phyloP scores from a whole-genome alignment of 345 rosid species.

The Euphorbia lathyris region DNA sequence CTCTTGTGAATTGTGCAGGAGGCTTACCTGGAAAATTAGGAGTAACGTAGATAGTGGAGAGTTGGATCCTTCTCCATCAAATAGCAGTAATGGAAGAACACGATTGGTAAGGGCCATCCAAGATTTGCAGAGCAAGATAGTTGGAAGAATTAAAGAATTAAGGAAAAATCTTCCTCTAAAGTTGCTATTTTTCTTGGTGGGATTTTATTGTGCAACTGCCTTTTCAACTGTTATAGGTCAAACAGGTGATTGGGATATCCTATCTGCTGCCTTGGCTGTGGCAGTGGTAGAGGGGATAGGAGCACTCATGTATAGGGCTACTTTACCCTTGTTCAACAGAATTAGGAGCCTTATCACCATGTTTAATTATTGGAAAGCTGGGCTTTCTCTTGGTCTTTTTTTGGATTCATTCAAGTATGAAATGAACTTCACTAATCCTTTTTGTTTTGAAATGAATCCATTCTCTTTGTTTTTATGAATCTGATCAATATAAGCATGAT shows the following conservation, averaged over 20 bases:
- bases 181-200: constrained; percentile 77
- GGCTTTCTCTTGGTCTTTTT: constrained; percentile 87
- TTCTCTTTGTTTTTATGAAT: background rate
- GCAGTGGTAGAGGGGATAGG: constrained; percentile 81
- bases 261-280: constrained; percentile 84
- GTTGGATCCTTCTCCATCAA: constrained; percentile 57
- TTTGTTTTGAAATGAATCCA: constrained; percentile 19
- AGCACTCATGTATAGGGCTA: constrained; percentile 76
- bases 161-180: constrained; percentile 69
- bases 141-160: constrained; percentile 49
- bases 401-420: constrained; percentile 89
- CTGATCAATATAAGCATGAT: background rate
- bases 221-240: constrained; percentile 87
- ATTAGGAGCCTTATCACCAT: constrained; percentile 53
- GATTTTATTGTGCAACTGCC: constrained; percentile 87
- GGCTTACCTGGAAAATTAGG: constrained; percentile 47
- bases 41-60: constrained; percentile 48
- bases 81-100: constrained; percentile 43
- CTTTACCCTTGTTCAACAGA: constrained; percentile 48
- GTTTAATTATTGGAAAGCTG: constrained; percentile 90
- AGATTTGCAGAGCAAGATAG: constrained; percentile 47
- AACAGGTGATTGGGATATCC: constrained; percentile 97
- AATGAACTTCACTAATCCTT: constrained; percentile 22
- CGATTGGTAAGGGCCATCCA: constrained; percentile 59
- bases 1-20: constrained; percentile 40